These are phyloP conservation scores for Flaveria bidentis DNA, from an alignment of 129 eudicot genomes.

Conservation along the genomic window DNA sequence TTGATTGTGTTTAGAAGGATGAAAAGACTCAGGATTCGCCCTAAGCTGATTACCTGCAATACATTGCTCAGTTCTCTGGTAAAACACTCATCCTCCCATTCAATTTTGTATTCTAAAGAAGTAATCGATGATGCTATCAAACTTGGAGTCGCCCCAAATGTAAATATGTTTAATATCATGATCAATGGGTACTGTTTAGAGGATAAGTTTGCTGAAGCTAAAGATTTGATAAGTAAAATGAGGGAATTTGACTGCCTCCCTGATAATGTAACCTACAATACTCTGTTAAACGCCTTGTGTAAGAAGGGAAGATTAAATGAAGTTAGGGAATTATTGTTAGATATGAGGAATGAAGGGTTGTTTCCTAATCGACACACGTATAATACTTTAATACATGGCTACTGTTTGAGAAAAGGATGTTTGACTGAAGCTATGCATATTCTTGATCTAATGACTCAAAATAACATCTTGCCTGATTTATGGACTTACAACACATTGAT, in stretches of 20 bases:
- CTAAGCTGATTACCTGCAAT: constrained; percentile 60
- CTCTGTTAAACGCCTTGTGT: constrained; percentile 56
- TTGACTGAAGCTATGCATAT: constrained; percentile 62
- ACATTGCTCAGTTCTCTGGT: constrained; percentile 67
- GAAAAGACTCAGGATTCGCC: constrained; percentile 52
- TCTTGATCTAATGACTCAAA: constrained; percentile 70
- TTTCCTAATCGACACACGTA: constrained; percentile 66
- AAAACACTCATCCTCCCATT: constrained; percentile 41
- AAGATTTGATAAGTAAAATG: constrained; percentile 56
- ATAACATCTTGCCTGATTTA: constrained; percentile 61
- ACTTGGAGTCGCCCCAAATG: constrained; percentile 57
- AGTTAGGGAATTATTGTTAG: constrained; percentile 55
- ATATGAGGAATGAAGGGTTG: constrained; percentile 66
- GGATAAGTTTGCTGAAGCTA: constrained; percentile 55
- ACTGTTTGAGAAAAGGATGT: constrained; percentile 65
- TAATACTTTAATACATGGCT: constrained; percentile 69
- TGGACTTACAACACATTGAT: constrained; percentile 79
- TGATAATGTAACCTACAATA: constrained; percentile 80
- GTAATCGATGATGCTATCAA: constrained; percentile 51
- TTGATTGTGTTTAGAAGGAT: constrained; percentile 62
- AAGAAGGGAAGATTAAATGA: constrained; percentile 66
- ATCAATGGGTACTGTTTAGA: constrained; percentile 65
- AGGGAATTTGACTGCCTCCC: constrained; percentile 53
- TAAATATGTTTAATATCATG: constrained; percentile 65
- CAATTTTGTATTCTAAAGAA: constrained; percentile 45